Base-by-base conservation (phyloP, 495 filamentous ascomycete species). In the Tuber aestivum region DNA sequence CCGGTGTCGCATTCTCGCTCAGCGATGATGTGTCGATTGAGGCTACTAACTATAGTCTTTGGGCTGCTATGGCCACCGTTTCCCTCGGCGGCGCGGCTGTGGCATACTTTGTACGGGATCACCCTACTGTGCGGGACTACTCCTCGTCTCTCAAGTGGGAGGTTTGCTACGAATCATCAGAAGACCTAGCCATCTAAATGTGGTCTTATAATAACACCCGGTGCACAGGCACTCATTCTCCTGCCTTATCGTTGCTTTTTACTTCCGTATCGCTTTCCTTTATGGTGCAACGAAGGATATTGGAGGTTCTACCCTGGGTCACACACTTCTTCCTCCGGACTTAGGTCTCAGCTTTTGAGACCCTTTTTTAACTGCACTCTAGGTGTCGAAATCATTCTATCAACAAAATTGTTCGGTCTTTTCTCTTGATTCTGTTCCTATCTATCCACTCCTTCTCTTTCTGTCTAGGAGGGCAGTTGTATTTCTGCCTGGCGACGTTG, bases 101-200 rank as follows among this genome's bases (percentile, higher is more conserved):
- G 32, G 85, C 85, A 27, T 84, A 84, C 79, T 85, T 85, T 45
- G 84, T 86, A 9, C 77, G 84, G 37, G 85, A 86, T 69, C 78
- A 82, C 21, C 84, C 85, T 35, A 84, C 83, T 45, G 85, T 86
- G 70, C 50, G 85, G 82, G 77, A 86, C 80, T 78, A 85, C 82
- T 41, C 82, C 70, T 72, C 82, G 78, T 69, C 84, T 83, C 77
- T 86, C 4, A 84, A 81, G 77, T 86, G 85, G 85, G 85, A 86
- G 80, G 82, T 85, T 40, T 84, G 84, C 72, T 86, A 86, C 72
- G 85, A 86, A 73, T 82, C 80, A 23, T 68, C 75, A 23, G 80
- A 82, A 45, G 80, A 82, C 40, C 78, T 79, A 68, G 74, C 77
- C 21, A 45, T 79, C 27, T 79, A 61, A 48, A 35, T 32, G 27